Percentiles rank a stretch among this genome's conserved stretches.
Evolutionary conservation across 345 rosid species (phyloP).

Genomic region (Eucalyptus microcorys): DNA sequence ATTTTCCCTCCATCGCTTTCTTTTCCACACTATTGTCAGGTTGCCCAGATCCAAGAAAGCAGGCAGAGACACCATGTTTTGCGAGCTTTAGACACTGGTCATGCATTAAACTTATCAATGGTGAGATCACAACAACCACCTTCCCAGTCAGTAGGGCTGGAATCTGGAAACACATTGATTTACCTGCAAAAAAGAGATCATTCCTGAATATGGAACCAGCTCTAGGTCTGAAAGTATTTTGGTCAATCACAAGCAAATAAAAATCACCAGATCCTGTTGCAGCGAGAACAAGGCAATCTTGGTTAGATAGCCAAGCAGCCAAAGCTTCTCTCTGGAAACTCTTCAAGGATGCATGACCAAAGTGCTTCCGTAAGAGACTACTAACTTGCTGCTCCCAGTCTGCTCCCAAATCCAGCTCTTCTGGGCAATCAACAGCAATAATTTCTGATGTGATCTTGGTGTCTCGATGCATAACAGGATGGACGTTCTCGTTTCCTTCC

Average conservation of each 20-base stretch:
- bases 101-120: constrained; percentile 92
- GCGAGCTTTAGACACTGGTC: constrained; percentile 87
- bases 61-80: constrained; percentile 66
- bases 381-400: constrained; percentile 53
- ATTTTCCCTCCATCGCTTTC: constrained; percentile 83
- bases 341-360: constrained; percentile 56
- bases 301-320: constrained; percentile 54
- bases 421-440: background rate
- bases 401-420: constrained; percentile 17
- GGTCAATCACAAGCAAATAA: background rate
- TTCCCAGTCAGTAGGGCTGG: constrained; percentile 76
- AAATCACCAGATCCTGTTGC: constrained; percentile 85
- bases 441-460: background rate
- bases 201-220: background rate
- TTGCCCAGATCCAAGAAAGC: constrained; percentile 97
- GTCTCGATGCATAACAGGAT: background rate
- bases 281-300: constrained; percentile 82
- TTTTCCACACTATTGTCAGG: constrained; percentile 67
- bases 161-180: constrained; percentile 86
- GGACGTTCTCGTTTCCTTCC: background rate
- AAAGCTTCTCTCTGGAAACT: constrained; percentile 73
- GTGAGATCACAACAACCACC: constrained; percentile 79
- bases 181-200: constrained; percentile 36
- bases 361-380: constrained; percentile 33
- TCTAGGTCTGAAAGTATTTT: background rate